Evolutionary conservation across 495 filamentous ascomycete genomes (phyloP), one percentile per base, ranked within the genome.

Genomic region (Aspergillus coremiiformis): DNA sequence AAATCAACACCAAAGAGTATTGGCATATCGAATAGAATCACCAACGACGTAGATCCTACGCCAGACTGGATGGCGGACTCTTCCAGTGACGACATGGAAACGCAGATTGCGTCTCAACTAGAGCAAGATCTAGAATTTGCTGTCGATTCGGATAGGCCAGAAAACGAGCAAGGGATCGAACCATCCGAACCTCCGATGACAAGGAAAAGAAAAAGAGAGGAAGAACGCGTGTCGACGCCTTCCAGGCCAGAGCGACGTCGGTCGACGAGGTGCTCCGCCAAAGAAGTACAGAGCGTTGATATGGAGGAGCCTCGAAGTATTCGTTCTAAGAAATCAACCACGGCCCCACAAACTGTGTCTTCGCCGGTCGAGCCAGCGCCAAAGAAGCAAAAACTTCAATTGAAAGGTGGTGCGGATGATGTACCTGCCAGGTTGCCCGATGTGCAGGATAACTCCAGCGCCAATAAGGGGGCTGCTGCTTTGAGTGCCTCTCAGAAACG

Each of bases 91-190:
- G 73, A 75, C 19, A 60, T 68, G 55, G 72, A 76, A 11, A 61
- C 66, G 6, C 71, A 74, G 49, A 61, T 70, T 29, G 69, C 71
- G 11, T 77, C 72, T 37, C 73, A 77, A 49, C 61, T 77, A 7
- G 68, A 66, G 44, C 64, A 72, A 47, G 73, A 77, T 47, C 53
- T 75, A 27, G 70, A 67, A 21, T 52, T 63, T 20, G 70, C 70
- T 10, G 62, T 66, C 11, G 66, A 71, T 51, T 33, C 60, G 42
- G 29, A 57, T 39, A 55, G 46, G 32, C 41, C 42, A 42, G 17
- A 21, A 43, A 21, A 15, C 20, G 46, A 39, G 32, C 23, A 52
- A 44, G 21, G 22, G n/a, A 27, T 17, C n/a, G 39, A 47, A 17
- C 22, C 43, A 7, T 26, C 17, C 2, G 43, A 42, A 17, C 49